Evolutionary conservation across 352 stramenopile species (phyloP).

Genomic region (Blastocystis sp.): DNA sequence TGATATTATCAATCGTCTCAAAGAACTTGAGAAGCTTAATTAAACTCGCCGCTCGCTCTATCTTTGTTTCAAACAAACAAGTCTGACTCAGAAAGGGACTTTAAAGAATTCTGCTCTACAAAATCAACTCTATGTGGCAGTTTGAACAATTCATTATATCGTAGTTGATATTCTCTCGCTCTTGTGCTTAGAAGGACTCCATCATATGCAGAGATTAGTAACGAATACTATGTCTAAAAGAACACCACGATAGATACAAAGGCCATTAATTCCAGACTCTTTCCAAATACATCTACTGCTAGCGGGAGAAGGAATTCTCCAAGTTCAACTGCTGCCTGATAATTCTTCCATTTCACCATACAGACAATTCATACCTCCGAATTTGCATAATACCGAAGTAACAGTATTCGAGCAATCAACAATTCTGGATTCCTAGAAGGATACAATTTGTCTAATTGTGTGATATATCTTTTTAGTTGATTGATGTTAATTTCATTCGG

Average conservation of each 20-base stretch:
- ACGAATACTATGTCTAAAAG: not conserved
- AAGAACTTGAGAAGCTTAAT: conserved; percentile 79
- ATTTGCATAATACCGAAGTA: not conserved
- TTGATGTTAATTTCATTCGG: too few species aligned
- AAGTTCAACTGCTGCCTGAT: not conserved
- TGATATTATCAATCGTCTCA: conserved; percentile 82
- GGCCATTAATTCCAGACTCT: not conserved
- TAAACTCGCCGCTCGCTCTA: not conserved
- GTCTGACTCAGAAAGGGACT: not conserved
- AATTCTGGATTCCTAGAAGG: too few species aligned
- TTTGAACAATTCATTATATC: not conserved
- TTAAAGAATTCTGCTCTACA: not conserved
- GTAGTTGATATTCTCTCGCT: not conserved
- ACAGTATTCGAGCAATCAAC: too few species aligned
- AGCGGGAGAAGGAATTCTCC: not conserved
- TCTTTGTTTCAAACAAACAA: not conserved
- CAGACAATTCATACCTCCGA: not conserved
- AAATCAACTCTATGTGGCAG: not conserved
- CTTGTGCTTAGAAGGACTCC: not conserved
- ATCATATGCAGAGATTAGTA: not conserved
- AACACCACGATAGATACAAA: not conserved
- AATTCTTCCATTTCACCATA: not conserved
- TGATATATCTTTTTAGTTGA: too few species aligned
- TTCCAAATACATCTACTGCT: not conserved
- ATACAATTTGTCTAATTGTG: too few species aligned